Conservation (phyloP, 176 grass and related monocot genomes). For the Oryza meyeriana region DNA sequence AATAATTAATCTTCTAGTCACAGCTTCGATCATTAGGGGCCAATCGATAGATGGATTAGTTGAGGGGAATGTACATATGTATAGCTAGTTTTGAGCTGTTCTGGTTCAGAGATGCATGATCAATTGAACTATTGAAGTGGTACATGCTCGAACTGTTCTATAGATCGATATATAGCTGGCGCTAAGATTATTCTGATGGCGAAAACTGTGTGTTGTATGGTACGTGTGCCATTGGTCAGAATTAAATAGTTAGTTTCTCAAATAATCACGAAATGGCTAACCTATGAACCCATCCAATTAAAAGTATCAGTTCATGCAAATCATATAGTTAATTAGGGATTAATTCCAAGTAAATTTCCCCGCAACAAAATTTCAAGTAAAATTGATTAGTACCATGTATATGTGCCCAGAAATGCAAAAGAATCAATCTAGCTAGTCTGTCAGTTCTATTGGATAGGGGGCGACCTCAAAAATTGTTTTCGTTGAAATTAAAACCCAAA, state of each 20-base stretch:
- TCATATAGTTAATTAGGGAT: not conserved
- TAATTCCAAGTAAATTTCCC: no score
- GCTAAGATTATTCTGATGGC: not conserved
- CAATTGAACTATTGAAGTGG: not conserved
- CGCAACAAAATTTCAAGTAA: not conserved
- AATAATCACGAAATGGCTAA: not conserved
- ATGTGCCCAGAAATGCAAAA: not conserved
- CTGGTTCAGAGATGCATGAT: not conserved
- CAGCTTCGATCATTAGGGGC: not conserved
- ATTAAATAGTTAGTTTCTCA: not conserved
- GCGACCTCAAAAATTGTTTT: not conserved
- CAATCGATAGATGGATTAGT: not conserved
- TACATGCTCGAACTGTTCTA: not conserved
- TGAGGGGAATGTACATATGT: not conserved
- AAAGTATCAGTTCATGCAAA: not conserved
- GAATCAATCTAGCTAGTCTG: not conserved
- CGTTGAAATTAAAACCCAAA: not conserved
- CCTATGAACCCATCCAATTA: not conserved
- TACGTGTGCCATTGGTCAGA: not conserved
- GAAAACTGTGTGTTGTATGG: not conserved
- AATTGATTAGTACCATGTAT: not conserved
- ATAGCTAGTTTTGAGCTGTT: conserved; percentile 10
- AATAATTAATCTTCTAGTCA: not conserved
- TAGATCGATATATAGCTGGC: not conserved
- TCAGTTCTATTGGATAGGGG: not conserved